Conservation (phyloP, 2,329 filamentous ascomycete genomes). For the Fusarium guadeloupense region DNA sequence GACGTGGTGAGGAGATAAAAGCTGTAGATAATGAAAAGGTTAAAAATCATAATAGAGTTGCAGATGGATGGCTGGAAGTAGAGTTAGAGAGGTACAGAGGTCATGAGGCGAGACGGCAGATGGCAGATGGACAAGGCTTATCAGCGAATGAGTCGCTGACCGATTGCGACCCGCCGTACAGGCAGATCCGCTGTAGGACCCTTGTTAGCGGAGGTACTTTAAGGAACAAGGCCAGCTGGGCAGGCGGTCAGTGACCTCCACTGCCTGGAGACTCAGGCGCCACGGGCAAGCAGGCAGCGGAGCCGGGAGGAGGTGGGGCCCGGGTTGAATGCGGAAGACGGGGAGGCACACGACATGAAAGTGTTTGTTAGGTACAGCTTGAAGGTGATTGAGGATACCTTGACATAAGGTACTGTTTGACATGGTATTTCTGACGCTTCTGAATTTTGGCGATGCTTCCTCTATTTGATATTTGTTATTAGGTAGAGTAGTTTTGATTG, state of each 20-base stretch:
- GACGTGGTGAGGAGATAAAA: constrained; percentile 11
- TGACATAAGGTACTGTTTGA: constrained; percentile 30
- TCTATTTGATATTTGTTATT: neutral
- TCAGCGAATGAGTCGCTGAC: constrained; percentile 42
- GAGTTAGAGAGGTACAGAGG: constrained; percentile 30
- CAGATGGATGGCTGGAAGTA: constrained; percentile 26
- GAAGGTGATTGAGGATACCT: constrained; percentile 19
- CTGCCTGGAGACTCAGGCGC: constrained; percentile 19
- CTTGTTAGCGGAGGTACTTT: constrained; percentile 27
- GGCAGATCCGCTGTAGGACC: constrained; percentile 39
- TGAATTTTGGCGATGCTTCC: no score
- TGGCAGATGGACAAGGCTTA: constrained; percentile 41
- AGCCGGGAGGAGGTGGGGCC: neutral
- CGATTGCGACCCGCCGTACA: constrained; percentile 37
- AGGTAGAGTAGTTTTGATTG: neutral
- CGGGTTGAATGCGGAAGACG: constrained; percentile 22
- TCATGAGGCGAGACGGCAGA: constrained; percentile 43
- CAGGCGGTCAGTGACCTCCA: constrained; percentile 37
- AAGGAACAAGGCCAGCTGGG: constrained; percentile 25
- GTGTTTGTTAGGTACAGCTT: constrained; percentile 14
- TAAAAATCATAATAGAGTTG: constrained; percentile 34
- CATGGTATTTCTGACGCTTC: no score
- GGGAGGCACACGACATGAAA: constrained; percentile 35
- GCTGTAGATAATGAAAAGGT: constrained; percentile 17
- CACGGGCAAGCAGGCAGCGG: constrained; percentile 26